Evolutionary conservation across 2,329 filamentous ascomycete genomes (phyloP), one percentile per base, ranked within the genome.

Genomic region (Didymella pomorum): DNA sequence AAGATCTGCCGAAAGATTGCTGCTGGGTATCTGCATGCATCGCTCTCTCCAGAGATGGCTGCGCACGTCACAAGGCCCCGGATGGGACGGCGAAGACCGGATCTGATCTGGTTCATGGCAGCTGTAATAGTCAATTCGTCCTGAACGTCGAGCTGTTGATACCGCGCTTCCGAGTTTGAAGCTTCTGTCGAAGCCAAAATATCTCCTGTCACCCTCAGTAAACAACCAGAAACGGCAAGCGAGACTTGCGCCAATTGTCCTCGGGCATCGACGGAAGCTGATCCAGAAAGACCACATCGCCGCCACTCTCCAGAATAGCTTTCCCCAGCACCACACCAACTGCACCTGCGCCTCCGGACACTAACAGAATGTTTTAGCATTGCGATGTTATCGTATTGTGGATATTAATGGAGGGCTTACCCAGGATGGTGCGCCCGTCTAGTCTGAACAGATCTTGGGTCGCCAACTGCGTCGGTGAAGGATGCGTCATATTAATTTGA

Each of bases 1-100:
- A 79, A 58, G 25, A 79, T 72, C 28, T 70, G 70, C 6, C 72
- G 66, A 58, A 77, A 77, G 16, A 72, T 67, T 12, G 68, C 61
- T 20, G 67, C 58, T 2, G 71, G 66, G 49, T 78, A 78, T 35
- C 72, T 69, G 8, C 72, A 62, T 8, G 74, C 76, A 51, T 73
- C 69, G 54, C 63, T 66, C 43, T 71, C 70, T 31, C 68, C 70
- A 2, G 70, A 71, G 20, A 73, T 72, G 10, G 69, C 71, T 3
- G 72, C 70, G 21, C 68, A 71, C 4, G 67, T 64, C 12, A 74
- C 65, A 9, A 73, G 56, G 14, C 71, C 71, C 6, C 65, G 65
- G 14, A 73, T 56, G 4, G 71, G 71, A 25, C 46, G 61, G 3
- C 67, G 64, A 5, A 69, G 33, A 2, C 47, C 42, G 2, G 43